phyloP scores from a whole-genome alignment of 2,329 filamentous ascomycete genomes.

The Talaromyces sp. region DNA sequence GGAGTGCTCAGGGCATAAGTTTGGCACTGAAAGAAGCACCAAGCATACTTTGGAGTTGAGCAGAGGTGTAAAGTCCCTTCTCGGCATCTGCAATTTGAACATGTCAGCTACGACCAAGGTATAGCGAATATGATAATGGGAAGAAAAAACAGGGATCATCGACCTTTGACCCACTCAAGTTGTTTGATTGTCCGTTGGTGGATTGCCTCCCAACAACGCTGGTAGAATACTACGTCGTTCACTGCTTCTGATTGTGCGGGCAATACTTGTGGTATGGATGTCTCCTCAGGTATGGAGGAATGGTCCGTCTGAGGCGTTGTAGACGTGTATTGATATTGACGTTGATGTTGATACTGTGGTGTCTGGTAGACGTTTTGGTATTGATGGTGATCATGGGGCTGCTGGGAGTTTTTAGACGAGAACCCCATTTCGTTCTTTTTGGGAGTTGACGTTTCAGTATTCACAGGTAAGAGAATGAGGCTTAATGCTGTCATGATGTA shows the following conservation, averaged over 20 bases:
- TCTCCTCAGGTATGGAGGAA: neutral
- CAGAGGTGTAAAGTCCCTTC: neutral
- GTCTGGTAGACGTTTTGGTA: neutral
- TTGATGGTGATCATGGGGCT: neutral
- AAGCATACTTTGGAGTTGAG: conserved; percentile 8
- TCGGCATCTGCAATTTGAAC: neutral
- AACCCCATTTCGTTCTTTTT: neutral
- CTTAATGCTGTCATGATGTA: neutral
- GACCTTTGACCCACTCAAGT: conserved; percentile 14
- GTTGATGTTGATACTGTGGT: neutral
- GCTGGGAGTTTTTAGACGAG: neutral
- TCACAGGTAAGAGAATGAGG: neutral
- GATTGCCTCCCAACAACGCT: conserved; percentile 14
- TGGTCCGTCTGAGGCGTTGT: neutral
- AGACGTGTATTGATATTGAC: neutral
- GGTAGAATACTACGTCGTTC: conserved; percentile 11
- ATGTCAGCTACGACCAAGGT: neutral
- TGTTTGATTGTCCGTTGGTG: conserved; percentile 14
- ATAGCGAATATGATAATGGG: neutral
- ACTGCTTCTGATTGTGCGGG: neutral
- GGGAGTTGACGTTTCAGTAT: neutral
- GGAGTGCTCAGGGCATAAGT: neutral
- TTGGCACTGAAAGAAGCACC: neutral
- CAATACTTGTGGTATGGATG: neutral
- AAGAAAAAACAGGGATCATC: neutral